Evolutionary conservation across 1,284 basidiomycete species (phyloP).

Genomic region (Malassezia arunalokei): DNA sequence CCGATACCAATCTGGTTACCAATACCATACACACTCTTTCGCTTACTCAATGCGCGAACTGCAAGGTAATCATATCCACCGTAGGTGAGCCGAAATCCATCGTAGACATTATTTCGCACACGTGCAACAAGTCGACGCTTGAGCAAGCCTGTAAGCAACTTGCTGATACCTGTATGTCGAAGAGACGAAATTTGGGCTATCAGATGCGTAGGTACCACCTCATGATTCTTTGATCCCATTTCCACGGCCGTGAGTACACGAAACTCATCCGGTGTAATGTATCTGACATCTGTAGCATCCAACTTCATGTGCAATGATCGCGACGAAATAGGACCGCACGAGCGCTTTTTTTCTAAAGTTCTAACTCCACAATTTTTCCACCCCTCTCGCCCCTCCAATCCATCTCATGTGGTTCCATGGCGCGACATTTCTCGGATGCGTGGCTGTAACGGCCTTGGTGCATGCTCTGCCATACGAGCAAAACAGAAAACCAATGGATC

Average conservation of each 20-base stretch:
- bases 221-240: slow-evolving; percentile 96
- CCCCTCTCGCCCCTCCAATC: too few species aligned
- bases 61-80: slow-evolving; percentile 94
- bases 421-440: too few species aligned
- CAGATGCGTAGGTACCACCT: slow-evolving; percentile 76
- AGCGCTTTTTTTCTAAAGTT: too few species aligned
- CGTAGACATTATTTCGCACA: slow-evolving; percentile 86
- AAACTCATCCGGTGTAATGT: slow-evolving; percentile 83
- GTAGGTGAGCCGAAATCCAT: slow-evolving; percentile 91
- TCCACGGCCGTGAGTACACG: slow-evolving; percentile 88
- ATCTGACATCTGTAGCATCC: slow-evolving; percentile 85
- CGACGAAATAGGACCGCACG: too few species aligned
- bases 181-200: slow-evolving; percentile 85
- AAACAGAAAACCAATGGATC: not conserved
- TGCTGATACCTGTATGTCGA: slow-evolving; percentile 82
- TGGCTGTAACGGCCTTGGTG: too few species aligned
- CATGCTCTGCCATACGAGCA: too few species aligned
- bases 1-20: slow-evolving; percentile 97
- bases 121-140: slow-evolving; percentile 80
- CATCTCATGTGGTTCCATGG: too few species aligned
- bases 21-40: slow-evolving; percentile 50
- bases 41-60: slow-evolving; percentile 76
- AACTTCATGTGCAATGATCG: slow-evolving; percentile 57
- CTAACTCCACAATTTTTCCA: too few species aligned
- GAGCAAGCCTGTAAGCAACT: slow-evolving; percentile 73